Evolutionary conservation across 2,329 filamentous ascomycete genomes (phyloP), one percentile per base, ranked within the genome.

Genomic region (Aureobasidium pullulans): DNA sequence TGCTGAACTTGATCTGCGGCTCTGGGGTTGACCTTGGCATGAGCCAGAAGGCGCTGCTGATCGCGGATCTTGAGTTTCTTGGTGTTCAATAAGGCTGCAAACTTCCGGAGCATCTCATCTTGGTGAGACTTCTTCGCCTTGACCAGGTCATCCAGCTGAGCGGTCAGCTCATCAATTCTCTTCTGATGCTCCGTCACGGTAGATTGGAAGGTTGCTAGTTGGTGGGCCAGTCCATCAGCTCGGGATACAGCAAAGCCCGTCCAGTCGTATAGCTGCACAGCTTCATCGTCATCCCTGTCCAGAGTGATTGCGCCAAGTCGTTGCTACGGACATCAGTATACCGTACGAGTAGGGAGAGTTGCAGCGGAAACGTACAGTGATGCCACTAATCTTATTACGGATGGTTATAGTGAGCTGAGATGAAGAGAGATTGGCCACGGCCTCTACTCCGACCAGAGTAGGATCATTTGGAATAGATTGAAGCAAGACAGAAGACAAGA

Each of bases 41-140:
- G 73, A 15, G 77, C 76, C 28, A 90, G 72, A 19, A 88, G 72
- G 40, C 81, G 79, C 66, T 88, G 84, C 72, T 90, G 87, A 66
- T 90, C 82, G 44, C 88, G 76, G 52, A 92, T 91, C 72, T 89
- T 91, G 56, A 86, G 76, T 72, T 92, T 92, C 75, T 93, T 93
- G 70, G 87, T 83, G 65, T 92, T 92, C 1, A 92, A 75, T 2
- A 93, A 75, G 59, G 82, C 77, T 58, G 83, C 80, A 65, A 90
- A 90, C 69, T 89, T 90, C 62, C 82, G 81, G 1, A 92, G 72
- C 59, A 92, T 73, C 16, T 80, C 79, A 1, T 79, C 78, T 71
- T 92, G 88, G 62, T 89, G 81, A 16, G 83, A 81, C 48, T 82
- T 77, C 69, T 91, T 91, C 13, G 83, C 78, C 57, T 77, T 77